Base-by-base conservation (phyloP, 495 filamentous ascomycete species). In the Parmelia sp. region DNA sequence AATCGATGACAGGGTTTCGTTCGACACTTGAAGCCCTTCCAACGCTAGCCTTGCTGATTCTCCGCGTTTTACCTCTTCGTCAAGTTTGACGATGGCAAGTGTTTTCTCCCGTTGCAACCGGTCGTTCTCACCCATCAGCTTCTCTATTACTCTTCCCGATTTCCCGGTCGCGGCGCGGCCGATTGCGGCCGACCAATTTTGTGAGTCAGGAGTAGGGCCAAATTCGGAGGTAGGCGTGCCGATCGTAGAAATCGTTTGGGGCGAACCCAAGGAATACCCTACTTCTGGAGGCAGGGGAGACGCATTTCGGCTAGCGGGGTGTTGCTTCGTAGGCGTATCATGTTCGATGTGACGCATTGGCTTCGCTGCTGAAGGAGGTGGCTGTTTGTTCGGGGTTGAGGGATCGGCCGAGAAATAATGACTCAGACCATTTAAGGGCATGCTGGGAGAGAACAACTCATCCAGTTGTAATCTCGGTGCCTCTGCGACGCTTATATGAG, bases 81-180 rank as follows among this genome's bases (percentile, higher is more conserved):
- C 74, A 27, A 69, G 45, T 45, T 68, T 66, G 11, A 88, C 79
- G 37, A 83, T 83, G 71, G 92, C 88, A 29, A 92, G 79, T 63
- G 86, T 82, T 60, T 91, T 82, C 66, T 96, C 92, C 47, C 92
- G 86, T 64, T 86, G 90, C 55, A 95, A 77, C 35, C 87, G 84
- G 58, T 96, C 92, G 69, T 93, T 94, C 68, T 97, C 92, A 42
- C 87, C 89, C 76, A 94, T 91, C 40, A 97, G 74, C 61, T 85
- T 84, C 72, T 96, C 91, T 70, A 97, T 96, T 19, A 97, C 92
- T 19, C 92, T 84, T n/a, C 92, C 91, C 3, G 89, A 94, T 76
- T 96, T 96, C 63, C 92, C 92, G 1, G 89, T 84, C 14, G 85
- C 86, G 36, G 90, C 90, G 60, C 89, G 86, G 47, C 90, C 90